Percentiles rank a stretch among this genome's conserved stretches.
Evolutionary conservation across 2,329 filamentous ascomycete species (phyloP).

Genomic region (Zymoseptoria crescenta): DNA sequence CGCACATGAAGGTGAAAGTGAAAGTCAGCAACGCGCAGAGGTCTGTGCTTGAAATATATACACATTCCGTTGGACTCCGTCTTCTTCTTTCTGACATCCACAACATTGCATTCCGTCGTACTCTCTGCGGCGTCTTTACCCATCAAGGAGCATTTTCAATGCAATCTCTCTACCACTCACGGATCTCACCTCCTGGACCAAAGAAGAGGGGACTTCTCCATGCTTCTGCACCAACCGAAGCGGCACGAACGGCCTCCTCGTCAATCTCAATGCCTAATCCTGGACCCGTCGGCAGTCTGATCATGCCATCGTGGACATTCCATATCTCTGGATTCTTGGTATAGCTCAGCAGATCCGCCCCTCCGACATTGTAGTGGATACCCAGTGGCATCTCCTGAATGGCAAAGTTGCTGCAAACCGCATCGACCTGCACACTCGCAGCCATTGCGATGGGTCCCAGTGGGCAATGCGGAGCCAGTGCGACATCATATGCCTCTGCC

Average conservation of each 20-base stretch:
- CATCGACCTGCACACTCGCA: slow-evolving; percentile 60
- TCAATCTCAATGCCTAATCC: slow-evolving; percentile 39
- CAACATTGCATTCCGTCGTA: too few species aligned
- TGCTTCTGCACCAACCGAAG: slow-evolving; percentile 51
- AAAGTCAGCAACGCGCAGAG: background rate
- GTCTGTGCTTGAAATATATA: background rate
- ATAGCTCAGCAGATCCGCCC: slow-evolving; percentile 48
- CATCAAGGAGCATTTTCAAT: too few species aligned
- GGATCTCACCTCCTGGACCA: slow-evolving; percentile 57
- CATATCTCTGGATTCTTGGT: slow-evolving; percentile 25
- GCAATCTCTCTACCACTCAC: slow-evolving; percentile 52
- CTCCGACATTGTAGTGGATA: slow-evolving; percentile 67
- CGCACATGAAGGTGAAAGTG: background rate
- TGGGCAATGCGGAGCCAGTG: slow-evolving; percentile 66
- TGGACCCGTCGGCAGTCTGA: slow-evolving; percentile 22
- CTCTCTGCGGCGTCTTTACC: too few species aligned
- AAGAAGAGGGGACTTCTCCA: slow-evolving; percentile 62
- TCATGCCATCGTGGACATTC: slow-evolving; percentile 23
- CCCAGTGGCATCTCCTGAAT: slow-evolving; percentile 74
- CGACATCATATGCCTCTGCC: slow-evolving; percentile 62
- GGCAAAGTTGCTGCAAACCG: slow-evolving; percentile 55
- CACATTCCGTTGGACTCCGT: background rate
- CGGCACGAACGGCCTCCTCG: slow-evolving; percentile 56
- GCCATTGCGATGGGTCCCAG: slow-evolving; percentile 66
- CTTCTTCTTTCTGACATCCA: too few species aligned